Conservation (phyloP, 345 rosid species). For the Pistacia atlantica region DNA sequence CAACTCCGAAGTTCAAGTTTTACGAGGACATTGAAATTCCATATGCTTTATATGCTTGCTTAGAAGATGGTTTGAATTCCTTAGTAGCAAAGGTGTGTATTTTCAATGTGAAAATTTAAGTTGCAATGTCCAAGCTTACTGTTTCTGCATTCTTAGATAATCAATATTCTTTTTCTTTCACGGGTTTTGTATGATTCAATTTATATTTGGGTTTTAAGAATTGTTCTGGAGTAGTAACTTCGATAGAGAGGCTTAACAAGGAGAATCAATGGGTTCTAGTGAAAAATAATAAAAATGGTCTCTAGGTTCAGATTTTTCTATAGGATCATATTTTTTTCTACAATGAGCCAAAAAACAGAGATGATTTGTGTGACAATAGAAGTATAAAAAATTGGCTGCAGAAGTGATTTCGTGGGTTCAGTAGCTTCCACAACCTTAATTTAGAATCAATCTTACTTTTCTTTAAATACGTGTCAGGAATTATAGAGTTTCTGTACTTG, state of each 20-base stretch:
- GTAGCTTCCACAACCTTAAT: neutral
- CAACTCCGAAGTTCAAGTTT: slow-evolving; percentile 58
- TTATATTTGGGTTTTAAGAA: neutral
- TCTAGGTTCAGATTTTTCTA: neutral
- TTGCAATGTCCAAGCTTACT: neutral
- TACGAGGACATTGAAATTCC: slow-evolving; percentile 44
- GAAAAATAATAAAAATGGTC: neutral
- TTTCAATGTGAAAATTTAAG: neutral
- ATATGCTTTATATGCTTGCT: slow-evolving; percentile 9
- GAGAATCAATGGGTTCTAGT: neutral
- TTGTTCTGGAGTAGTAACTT: neutral
- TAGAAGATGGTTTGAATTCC: slow-evolving; percentile 32
- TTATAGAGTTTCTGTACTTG: neutral
- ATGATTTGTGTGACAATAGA: neutral
- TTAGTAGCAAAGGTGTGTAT: slow-evolving; percentile 52
- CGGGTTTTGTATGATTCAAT: neutral
- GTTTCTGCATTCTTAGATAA: neutral
- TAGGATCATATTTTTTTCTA: neutral
- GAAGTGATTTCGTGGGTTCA: neutral
- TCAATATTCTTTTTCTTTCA: neutral
- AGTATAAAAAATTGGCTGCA: neutral
- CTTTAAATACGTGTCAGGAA: neutral
- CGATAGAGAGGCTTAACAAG: neutral
- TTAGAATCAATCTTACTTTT: neutral
- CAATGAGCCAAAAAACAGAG: neutral